Evolutionary conservation across 2,329 filamentous ascomycete genomes (phyloP), one percentile per base, ranked within the genome.

Genomic region (Rhynchosporium agropyri): DNA sequence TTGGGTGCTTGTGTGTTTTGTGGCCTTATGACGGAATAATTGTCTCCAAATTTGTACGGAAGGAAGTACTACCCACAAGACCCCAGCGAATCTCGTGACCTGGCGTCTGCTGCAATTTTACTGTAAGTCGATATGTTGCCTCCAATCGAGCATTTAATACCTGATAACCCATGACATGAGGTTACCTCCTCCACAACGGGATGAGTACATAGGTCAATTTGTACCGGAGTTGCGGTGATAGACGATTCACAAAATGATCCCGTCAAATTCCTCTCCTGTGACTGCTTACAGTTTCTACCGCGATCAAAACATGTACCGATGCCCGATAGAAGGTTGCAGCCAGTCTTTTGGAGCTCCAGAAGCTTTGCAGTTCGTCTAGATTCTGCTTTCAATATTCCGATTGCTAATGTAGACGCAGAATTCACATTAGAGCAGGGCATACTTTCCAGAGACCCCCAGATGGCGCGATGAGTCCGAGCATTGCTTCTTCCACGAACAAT

Each of bases 291-390:
- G 9, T 4, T 20, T 46, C 40, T 57, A 26, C 45, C 54, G 40
- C 38, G 42, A 57, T 28, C 12, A 31, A 28, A 29, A 20, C 40
- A 33, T 40, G 9, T 57, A 45, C 40, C 45, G 10, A 46, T 57
- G 54, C 31, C 38, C 40, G 1, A 28, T 57, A 33, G 7, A 31
- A 2, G 54, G 42, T 6, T 57, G 54, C 12, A 46, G 28, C 5
- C 40, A 45, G 28, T 57, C 54, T 0, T 57, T 57, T 57, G 54
- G 28, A 46, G 42, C 54, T 36, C 40, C 28, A 12, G 54, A 57
- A 28, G n/a, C 28, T 26, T 57, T 57, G 15, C 15, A 45, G 40
- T 57, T 9, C n/a, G 43, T 57, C 38, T 45, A 1, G 12, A 3
- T 31, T 9, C 13, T 33, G 36, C n/a, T 13, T 45, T 43, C 26